A percentile compares a stretch with the other conserved stretches of the same genome.
These are phyloP conservation scores for Dactylonectria macrodidyma DNA, from an alignment of 2,329 filamentous ascomycete species.

Conservation along the genomic window DNA sequence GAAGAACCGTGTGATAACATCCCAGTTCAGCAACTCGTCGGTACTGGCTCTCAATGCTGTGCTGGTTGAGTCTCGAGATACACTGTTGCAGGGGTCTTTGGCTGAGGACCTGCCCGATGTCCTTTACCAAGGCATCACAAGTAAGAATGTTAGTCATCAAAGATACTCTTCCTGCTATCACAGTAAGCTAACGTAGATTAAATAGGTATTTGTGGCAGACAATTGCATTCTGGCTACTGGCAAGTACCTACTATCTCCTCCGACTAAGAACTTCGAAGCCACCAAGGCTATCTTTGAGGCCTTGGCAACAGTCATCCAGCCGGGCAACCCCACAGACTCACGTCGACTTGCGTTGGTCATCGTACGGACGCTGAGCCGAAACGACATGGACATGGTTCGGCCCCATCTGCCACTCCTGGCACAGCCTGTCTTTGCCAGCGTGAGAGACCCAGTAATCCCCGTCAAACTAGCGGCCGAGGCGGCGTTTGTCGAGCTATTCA, in stretches of 20 bases:
- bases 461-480: conserved; percentile 96
- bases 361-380: conserved; percentile 85
- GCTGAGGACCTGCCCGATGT: conserved; percentile 82
- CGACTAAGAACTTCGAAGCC: conserved; percentile 79
- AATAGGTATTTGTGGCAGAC: conserved; percentile 84
- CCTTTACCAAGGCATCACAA: conserved; percentile 84
- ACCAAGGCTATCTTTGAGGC: conserved; percentile 86
- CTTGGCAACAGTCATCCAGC: conserved; percentile 81
- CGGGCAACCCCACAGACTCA: conserved; percentile 85
- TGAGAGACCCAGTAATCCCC: conserved; percentile 92
- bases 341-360: conserved; percentile 90
- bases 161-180: neutral
- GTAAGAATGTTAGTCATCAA: conserved; percentile 76
- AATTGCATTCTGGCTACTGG: conserved; percentile 92
- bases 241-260: conserved; percentile 85
- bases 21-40: conserved; percentile 82
- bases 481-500: conserved; percentile 92
- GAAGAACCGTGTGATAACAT: conserved; percentile 84
- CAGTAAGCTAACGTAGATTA: conserved; percentile 4
- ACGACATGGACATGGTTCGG: conserved; percentile 83
- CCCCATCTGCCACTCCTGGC: conserved; percentile 87
- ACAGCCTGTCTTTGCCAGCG: conserved; percentile 87
- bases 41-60: conserved; percentile 91
- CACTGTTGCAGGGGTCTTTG: conserved; percentile 76
- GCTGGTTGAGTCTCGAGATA: conserved; percentile 82